These are phyloP conservation scores for Starmerella gropengiesseri DNA, from an alignment of 805 yeast species.

Conservation along the genomic window DNA sequence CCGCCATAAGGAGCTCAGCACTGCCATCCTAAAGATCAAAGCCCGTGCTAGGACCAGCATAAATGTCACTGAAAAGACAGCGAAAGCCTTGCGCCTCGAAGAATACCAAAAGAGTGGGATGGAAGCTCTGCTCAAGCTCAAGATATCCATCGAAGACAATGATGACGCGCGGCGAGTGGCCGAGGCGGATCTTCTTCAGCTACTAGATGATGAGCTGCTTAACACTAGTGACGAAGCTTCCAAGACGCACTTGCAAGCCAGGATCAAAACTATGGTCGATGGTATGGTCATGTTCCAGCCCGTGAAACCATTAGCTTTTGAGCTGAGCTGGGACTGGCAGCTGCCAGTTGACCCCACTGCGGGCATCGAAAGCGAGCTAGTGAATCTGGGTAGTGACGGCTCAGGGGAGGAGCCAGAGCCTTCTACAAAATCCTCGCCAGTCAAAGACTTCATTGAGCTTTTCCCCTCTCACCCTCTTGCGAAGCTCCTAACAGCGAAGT, in stretches of 20 bases:
- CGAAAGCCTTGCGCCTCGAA: constrained; percentile 32
- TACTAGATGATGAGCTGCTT: constrained; percentile 44
- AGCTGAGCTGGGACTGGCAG: constrained; percentile 36
- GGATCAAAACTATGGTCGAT: constrained; percentile 47
- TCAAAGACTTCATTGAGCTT: not conserved
- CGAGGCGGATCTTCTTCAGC: constrained; percentile 52
- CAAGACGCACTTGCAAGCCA: constrained; percentile 26
- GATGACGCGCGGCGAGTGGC: constrained; percentile 46
- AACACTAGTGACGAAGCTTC: constrained; percentile 30
- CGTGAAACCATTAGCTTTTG: constrained; percentile 42
- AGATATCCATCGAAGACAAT: constrained; percentile 51
- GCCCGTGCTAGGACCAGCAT: constrained; percentile 24
- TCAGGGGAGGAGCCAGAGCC: not conserved
- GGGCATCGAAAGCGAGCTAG: constrained; percentile 23
- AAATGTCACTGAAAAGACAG: constrained; percentile 13
- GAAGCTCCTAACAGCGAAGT: not conserved
- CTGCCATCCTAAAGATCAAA: constrained; percentile 21
- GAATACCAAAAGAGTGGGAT: constrained; percentile 43
- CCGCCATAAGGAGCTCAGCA: constrained; percentile 24
- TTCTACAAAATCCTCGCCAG: not conserved
- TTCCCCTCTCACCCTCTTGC: too few relatives aligned
- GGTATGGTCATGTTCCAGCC: constrained; percentile 65
- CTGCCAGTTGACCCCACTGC: constrained; percentile 45
- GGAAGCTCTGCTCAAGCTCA: constrained; percentile 41
- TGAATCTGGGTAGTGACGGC: too few relatives aligned